Percentiles rank a stretch among this genome's conserved stretches.
phyloP scores from a whole-genome alignment of 2,329 filamentous ascomycete species.

The Talaromyces marneffei region DNA sequence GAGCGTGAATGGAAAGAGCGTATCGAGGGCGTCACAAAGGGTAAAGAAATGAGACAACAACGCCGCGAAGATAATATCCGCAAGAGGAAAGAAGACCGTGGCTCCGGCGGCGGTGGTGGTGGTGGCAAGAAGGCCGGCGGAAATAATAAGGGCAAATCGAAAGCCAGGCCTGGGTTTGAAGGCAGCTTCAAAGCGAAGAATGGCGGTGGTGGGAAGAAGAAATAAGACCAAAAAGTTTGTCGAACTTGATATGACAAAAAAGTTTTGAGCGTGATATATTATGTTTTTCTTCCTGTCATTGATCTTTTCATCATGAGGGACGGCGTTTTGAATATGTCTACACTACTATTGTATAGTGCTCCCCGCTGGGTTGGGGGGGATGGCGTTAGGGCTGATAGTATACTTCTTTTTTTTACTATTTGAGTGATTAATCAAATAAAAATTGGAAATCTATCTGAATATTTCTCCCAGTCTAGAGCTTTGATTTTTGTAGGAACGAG shows the following conservation, averaged over 20 bases:
- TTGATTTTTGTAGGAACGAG: not conserved
- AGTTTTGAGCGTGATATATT: conserved; percentile 2
- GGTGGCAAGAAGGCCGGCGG: conserved; percentile 19
- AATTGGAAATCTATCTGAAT: conserved; percentile 1
- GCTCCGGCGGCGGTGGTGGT: conserved; percentile 55
- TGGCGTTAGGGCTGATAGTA: not conserved
- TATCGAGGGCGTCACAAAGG: conserved; percentile 64
- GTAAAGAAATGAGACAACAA: conserved; percentile 71
- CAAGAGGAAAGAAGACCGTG: conserved; percentile 62
- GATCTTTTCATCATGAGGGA: conserved; percentile 5
- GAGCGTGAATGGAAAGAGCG: conserved; percentile 80
- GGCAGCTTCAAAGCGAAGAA: conserved; percentile 60
- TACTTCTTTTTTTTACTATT: not conserved
- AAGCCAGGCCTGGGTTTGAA: conserved; percentile 63
- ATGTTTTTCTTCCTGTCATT: not conserved
- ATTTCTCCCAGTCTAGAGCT: not conserved
- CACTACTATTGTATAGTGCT: not conserved
- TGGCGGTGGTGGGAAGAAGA: conserved; percentile 31
- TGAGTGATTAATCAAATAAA: not conserved
- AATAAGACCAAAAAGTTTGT: conserved; percentile 27
- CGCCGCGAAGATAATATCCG: conserved; percentile 75
- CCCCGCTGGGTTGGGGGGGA: not conserved
- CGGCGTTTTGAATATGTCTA: conserved; percentile 3
- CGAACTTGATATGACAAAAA: conserved; percentile 3
- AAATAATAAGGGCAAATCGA: conserved; percentile 40